phyloP scores from a whole-genome alignment of 768 basidiomycete species.

The Paxillus involutus region DNA sequence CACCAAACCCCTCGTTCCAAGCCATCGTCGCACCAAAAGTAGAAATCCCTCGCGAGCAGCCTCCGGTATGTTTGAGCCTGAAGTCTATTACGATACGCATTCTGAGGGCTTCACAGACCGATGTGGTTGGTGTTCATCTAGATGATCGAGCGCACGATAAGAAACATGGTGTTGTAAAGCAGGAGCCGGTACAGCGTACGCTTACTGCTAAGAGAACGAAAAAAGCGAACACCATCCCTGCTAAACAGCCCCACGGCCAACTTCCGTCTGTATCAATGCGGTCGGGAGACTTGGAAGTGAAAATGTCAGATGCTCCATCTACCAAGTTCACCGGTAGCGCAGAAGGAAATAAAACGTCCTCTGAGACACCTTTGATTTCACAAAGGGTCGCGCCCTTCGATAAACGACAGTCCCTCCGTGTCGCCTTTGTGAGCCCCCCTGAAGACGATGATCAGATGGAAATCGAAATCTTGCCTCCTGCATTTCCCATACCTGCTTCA shows the following conservation, averaged over 20 bases:
- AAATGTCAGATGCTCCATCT: constrained; percentile 1
- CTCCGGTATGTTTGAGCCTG: constrained; percentile 8
- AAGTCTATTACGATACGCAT: background rate
- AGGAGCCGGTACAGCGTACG: background rate
- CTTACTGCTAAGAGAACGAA: background rate
- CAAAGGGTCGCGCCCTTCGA: background rate
- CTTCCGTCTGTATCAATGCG: background rate
- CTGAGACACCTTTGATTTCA: background rate
- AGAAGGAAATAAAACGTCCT: background rate
- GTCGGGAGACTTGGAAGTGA: constrained; percentile 1
- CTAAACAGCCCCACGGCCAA: background rate
- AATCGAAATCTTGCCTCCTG: background rate
- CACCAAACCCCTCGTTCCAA: background rate
- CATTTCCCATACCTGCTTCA: background rate
- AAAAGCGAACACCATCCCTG: background rate
- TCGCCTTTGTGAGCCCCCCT: background rate
- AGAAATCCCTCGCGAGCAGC: constrained; percentile 3
- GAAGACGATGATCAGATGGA: constrained; percentile 16
- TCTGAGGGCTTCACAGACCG: constrained; percentile 9
- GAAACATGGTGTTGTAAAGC: background rate
- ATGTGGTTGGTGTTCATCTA: background rate
- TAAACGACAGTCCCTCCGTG: background rate
- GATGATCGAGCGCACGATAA: background rate
- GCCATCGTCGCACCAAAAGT: background rate
- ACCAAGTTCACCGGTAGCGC: background rate